Conservation (phyloP, 495 filamentous ascomycete genomes). For the Astrothelium subdiscretum region DNA sequence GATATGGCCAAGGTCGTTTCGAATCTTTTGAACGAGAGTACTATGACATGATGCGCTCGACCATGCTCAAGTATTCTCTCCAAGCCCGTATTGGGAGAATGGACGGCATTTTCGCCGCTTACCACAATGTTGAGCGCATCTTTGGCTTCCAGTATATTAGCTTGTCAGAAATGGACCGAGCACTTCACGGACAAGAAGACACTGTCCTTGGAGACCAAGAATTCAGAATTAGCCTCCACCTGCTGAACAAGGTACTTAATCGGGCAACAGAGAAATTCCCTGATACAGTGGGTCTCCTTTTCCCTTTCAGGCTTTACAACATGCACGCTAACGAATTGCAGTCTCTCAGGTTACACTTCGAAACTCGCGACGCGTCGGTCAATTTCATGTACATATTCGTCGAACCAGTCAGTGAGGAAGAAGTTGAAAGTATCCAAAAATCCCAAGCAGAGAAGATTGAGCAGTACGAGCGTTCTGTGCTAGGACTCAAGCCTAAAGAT, state of each 20-base stretch:
- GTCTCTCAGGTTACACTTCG: constrained; percentile 78
- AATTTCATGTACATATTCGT: constrained; percentile 71
- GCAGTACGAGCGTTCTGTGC: constrained; percentile 53
- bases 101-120: constrained; percentile 98
- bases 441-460: constrained; percentile 48
- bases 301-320: background rate
- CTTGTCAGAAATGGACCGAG: constrained; percentile 72
- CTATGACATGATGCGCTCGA: constrained; percentile 89
- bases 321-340: constrained; percentile 23
- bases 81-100: constrained; percentile 94
- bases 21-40: constrained; percentile 93
- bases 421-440: constrained; percentile 64
- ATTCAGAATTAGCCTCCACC: constrained; percentile 63
- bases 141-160: constrained; percentile 96
- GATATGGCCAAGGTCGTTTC: constrained; percentile 55
- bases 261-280: constrained; percentile 63
- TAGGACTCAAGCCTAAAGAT: constrained; percentile 31
- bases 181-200: constrained; percentile 62
- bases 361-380: constrained; percentile 48
- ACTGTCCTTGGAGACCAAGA: constrained; percentile 68
- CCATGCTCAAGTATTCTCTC: constrained; percentile 93
- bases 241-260: constrained; percentile 70
- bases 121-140: constrained; percentile 86
- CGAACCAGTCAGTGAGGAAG: constrained; percentile 62
- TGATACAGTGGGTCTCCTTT: constrained; percentile 31